These are phyloP conservation scores for Mycosphaerelloides madeirae DNA, from an alignment of 2,329 filamentous ascomycete species.

Conservation along the genomic window DNA sequence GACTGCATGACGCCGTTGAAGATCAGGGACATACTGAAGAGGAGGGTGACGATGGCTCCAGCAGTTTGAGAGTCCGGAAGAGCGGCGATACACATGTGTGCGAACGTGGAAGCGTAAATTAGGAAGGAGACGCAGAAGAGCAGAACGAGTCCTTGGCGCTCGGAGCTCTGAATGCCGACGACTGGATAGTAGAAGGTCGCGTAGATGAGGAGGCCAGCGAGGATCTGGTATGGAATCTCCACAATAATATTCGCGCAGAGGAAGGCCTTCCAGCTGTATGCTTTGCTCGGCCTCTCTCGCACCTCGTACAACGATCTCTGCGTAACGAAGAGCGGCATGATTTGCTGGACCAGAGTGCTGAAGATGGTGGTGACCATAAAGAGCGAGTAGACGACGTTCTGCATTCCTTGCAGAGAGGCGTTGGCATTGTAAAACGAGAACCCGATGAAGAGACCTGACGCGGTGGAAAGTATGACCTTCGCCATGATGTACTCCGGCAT, in stretches of 20 bases:
- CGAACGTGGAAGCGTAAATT: slow-evolving; percentile 67
- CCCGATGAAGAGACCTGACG: slow-evolving; percentile 46
- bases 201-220: slow-evolving; percentile 60
- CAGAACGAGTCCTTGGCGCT: slow-evolving; percentile 61
- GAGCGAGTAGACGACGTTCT: slow-evolving; percentile 45
- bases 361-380: slow-evolving; percentile 45
- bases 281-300: slow-evolving; percentile 60
- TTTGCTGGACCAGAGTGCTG: slow-evolving; percentile 50
- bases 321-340: slow-evolving; percentile 56
- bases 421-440: slow-evolving; percentile 43
- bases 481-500: slow-evolving; percentile 49
- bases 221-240: slow-evolving; percentile 62
- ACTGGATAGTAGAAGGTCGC: slow-evolving; percentile 62
- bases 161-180: slow-evolving; percentile 38
- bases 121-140: slow-evolving; percentile 63
- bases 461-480: slow-evolving; percentile 54
- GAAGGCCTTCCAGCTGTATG: slow-evolving; percentile 72
- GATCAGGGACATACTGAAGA: slow-evolving; percentile 45
- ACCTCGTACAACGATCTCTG: slow-evolving; percentile 57
- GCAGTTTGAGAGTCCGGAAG: slow-evolving; percentile 66
- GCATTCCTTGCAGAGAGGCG: slow-evolving; percentile 38
- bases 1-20: slow-evolving; percentile 58
- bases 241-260: slow-evolving; percentile 66
- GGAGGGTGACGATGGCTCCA: slow-evolving; percentile 50
- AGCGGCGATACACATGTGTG: slow-evolving; percentile 67